Percentiles rank a stretch among this genome's conserved stretches.
phyloP scores from a whole-genome alignment of 768 basidiomycete genomes.

The Serendipita sp. region DNA sequence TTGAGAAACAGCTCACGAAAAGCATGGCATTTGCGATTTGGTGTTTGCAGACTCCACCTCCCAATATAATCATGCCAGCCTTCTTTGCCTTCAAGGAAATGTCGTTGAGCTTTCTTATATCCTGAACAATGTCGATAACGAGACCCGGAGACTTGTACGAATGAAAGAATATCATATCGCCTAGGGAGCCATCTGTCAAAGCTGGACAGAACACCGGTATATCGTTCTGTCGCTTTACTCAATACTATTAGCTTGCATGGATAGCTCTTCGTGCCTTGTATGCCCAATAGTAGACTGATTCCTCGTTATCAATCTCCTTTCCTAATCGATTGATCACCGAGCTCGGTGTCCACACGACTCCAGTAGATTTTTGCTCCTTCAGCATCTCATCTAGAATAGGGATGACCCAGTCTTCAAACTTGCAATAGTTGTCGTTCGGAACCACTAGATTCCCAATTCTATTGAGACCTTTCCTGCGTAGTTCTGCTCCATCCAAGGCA shows the following conservation, averaged over 20 bases:
- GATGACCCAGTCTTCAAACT: slow-evolving; percentile 97
- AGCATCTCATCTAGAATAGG: slow-evolving; percentile 87
- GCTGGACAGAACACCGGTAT: slow-evolving; percentile 99
- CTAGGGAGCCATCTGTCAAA: slow-evolving; percentile 91
- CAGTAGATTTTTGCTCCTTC: slow-evolving; percentile 59
- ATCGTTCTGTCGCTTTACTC: slow-evolving; percentile 49
- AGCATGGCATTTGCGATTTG: slow-evolving; percentile 99
- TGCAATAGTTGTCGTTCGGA: slow-evolving; percentile 98
- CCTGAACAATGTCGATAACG: slow-evolving; percentile 81
- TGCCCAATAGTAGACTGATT: slow-evolving; percentile 98
- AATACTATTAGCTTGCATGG: slow-evolving; percentile 14
- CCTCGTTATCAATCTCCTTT: slow-evolving; percentile 92
- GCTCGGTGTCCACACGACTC: slow-evolving; percentile 81
- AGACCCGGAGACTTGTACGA: slow-evolving; percentile 78
- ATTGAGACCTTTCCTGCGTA: slow-evolving; percentile 85
- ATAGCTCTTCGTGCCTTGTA: slow-evolving; percentile 58
- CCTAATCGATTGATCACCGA: slow-evolving; percentile 83
- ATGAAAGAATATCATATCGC: slow-evolving; percentile 99
- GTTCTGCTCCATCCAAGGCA: slow-evolving; percentile 72
- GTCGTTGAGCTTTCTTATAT: slow-evolving; percentile 86
- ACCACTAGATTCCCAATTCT: slow-evolving; percentile 91
- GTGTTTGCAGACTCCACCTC: slow-evolving; percentile 97
- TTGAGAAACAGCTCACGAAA: slow-evolving; percentile 41
- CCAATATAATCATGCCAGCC: slow-evolving; percentile 96
- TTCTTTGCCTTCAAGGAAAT: slow-evolving; percentile 69